phyloP scores from a whole-genome alignment of 1,284 basidiomycete genomes.

The Naganishia sp. region DNA sequence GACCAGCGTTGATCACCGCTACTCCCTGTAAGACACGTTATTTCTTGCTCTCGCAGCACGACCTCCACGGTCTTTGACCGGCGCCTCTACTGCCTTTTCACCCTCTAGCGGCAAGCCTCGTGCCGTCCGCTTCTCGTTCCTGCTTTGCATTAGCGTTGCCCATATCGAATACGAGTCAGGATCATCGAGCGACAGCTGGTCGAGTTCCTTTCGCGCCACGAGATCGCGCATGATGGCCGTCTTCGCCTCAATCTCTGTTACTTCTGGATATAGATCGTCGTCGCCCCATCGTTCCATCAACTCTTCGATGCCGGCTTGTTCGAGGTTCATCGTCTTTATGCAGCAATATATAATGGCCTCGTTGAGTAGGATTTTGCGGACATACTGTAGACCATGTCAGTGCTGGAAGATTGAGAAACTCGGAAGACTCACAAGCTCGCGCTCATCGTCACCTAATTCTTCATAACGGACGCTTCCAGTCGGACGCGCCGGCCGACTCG shows the following conservation, averaged over 20 bases:
- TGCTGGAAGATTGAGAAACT: not conserved
- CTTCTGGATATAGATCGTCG: constrained; percentile 17
- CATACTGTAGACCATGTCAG: constrained; percentile 1
- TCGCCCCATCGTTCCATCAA: constrained; percentile 10
- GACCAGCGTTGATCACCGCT: not conserved
- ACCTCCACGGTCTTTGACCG: constrained; percentile 7
- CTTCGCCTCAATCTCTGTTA: constrained; percentile 13
- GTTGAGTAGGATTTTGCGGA: constrained; percentile 14
- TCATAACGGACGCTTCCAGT: constrained; percentile 40
- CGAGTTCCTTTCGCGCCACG: constrained; percentile 17
- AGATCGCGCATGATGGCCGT: constrained; percentile 23
- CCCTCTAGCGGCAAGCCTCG: constrained; percentile 16
- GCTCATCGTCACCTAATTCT: constrained; percentile 28
- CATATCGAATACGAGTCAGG: constrained; percentile 14
- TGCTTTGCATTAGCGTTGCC: constrained; percentile 16
- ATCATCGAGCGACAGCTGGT: constrained; percentile 14
- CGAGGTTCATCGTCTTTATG: constrained; percentile 10
- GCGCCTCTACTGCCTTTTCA: constrained; percentile 7
- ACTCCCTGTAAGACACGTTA: constrained; percentile 17
- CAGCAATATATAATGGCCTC: constrained; percentile 18
- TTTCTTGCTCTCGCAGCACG: constrained; percentile 16
- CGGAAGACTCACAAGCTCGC: constrained; percentile 11
- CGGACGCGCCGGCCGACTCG: constrained; percentile 28
- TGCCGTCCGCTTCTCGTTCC: constrained; percentile 9
- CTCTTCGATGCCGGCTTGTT: constrained; percentile 1